Conservation (phyloP, 1,139 yeast genomes). For the Sugiyamaella japonica region DNA sequence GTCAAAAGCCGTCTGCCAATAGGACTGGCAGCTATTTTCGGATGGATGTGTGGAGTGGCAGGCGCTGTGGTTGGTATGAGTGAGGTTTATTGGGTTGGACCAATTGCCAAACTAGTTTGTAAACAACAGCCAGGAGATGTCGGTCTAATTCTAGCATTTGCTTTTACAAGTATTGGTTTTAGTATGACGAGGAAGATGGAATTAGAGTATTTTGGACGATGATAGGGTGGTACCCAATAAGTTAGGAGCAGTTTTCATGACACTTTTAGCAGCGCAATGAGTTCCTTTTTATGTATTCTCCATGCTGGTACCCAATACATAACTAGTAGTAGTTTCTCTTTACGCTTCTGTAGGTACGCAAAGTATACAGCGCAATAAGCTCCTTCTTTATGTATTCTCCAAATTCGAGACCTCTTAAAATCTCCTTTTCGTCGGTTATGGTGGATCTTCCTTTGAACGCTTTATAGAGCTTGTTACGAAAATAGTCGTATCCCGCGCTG, state of each 20-base stretch:
- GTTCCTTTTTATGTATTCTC: too few species aligned
- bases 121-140: constrained; percentile 62
- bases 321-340: constrained; percentile 37
- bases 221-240: too few species aligned
- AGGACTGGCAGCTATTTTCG: constrained; percentile 62
- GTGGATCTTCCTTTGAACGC: constrained; percentile 36
- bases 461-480: constrained; percentile 33
- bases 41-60: constrained; percentile 63
- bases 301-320: too few species aligned
- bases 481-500: constrained; percentile 37
- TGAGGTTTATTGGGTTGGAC: constrained; percentile 75
- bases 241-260: too few species aligned
- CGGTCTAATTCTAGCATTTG: constrained; percentile 80
- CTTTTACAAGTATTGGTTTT: constrained; percentile 43
- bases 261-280: too few species aligned
- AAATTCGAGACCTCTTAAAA: constrained; percentile 36
- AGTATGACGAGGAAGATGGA: constrained; percentile 12
- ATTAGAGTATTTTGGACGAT: constrained; percentile 8
- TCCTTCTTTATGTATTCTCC: constrained; percentile 44
- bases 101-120: constrained; percentile 59
- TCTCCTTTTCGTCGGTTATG: constrained; percentile 31
- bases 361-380: constrained; percentile 38
- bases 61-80: constrained; percentile 82
- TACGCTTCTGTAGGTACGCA: constrained; percentile 40
- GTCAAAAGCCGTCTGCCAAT: constrained; percentile 53